Percentiles rank a stretch among this genome's conserved stretches.
Conservation (phyloP, 1,139 yeast genomes). For the Saccharomyces pastorianus region DNA sequence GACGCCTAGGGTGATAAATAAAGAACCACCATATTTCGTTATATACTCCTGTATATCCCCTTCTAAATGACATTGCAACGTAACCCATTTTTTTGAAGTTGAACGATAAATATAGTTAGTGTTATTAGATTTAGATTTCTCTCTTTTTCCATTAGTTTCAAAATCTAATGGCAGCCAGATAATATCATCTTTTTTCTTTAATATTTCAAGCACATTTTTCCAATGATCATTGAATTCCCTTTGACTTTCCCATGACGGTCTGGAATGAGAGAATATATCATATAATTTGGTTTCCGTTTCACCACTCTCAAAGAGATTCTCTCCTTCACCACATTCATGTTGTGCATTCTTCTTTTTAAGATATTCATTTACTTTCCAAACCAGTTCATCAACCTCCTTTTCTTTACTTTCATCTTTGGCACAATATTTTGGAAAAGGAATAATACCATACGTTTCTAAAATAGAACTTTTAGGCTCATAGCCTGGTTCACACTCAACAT, state of each 20-base stretch:
- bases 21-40: slow-evolving; percentile 35
- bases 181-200: slow-evolving; percentile 59
- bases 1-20: not conserved
- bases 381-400: slow-evolving; percentile 53
- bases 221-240: slow-evolving; percentile 37
- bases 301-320: slow-evolving; percentile 41
- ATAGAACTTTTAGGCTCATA: slow-evolving; percentile 36
- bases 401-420: slow-evolving; percentile 63
- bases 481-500: slow-evolving; percentile 56
- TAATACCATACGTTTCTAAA: slow-evolving; percentile 35
- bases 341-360: slow-evolving; percentile 58
- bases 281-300: slow-evolving; percentile 44
- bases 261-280: slow-evolving; percentile 47
- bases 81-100: slow-evolving; percentile 49
- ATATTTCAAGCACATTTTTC: slow-evolving; percentile 50
- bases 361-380: slow-evolving; percentile 50
- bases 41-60: slow-evolving; percentile 41
- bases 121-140: not conserved
- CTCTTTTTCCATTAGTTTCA: slow-evolving; percentile 32
- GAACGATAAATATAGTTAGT: slow-evolving; percentile 42
- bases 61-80: slow-evolving; percentile 46
- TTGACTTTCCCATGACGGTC: slow-evolving; percentile 44
- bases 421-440: slow-evolving; percentile 55
- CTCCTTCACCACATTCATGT: slow-evolving; percentile 46
- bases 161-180: slow-evolving; percentile 52